phyloP scores from a whole-genome alignment of 2,329 filamentous ascomycete genomes.

The Trichoderma endophyticum region DNA sequence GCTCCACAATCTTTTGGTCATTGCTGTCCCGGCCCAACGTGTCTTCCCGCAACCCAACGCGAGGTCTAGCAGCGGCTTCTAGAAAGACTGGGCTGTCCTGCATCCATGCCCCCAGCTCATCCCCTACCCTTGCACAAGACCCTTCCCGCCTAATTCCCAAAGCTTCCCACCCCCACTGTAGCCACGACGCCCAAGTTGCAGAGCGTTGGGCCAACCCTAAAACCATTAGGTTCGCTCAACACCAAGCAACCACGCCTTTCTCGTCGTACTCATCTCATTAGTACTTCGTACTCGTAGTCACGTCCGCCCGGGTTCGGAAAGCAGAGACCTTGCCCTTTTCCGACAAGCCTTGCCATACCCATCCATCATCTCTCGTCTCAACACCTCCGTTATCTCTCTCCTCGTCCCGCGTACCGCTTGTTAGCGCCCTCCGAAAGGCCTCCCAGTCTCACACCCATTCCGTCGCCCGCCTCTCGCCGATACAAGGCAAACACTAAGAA shows the following conservation, averaged over 20 bases:
- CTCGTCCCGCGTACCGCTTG: neutral
- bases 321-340: constrained; percentile 4
- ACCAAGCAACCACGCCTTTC: constrained; percentile 4
- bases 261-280: constrained; percentile 3
- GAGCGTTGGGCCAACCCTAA: constrained; percentile 18
- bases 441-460: constrained; percentile 15
- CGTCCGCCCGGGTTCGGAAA: neutral
- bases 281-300: neutral
- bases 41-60: constrained; percentile 16
- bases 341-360: constrained; percentile 4
- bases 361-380: neutral
- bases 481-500: constrained; percentile 11
- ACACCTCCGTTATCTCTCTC: constrained; percentile 7
- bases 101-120: constrained; percentile 1
- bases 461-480: constrained; percentile 14
- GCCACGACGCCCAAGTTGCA: constrained; percentile 16
- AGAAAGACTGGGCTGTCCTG: constrained; percentile 19
- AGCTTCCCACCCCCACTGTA: constrained; percentile 13
- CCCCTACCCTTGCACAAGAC: constrained; percentile 11
- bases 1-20: constrained; percentile 12
- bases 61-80: constrained; percentile 15
- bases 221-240: constrained; percentile 13
- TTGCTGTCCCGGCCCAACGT: constrained; percentile 19
- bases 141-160: constrained; percentile 16
- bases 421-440: constrained; percentile 14